Base-by-base conservation (phyloP, 257 asterid species). In the Echites panduratus region DNA sequence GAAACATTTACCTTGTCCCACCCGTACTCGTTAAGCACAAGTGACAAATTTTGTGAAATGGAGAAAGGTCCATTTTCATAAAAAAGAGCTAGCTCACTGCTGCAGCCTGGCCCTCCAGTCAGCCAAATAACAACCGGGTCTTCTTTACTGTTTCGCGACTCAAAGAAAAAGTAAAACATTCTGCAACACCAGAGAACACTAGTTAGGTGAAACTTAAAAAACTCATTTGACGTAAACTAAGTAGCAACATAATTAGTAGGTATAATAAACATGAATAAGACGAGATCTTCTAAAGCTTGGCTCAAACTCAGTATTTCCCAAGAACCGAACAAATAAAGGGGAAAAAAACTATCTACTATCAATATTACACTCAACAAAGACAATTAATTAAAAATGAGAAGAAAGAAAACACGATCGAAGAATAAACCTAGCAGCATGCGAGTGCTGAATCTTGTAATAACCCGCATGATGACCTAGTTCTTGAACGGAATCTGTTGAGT, bases 101-200 rank as follows among this genome's bases (percentile, higher is more conserved):
- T 88, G 82, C 98, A 92, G 58, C 98, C 98, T 74, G 98, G 98
- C 29, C 98, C 98, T 73, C 98, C 98, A 70, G 96, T 90, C 83
- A 92, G 82, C 98, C 98, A 92, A 83, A 92, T 92, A 70, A 90
- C 96, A 80, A 92, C 96, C 72, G 98, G 98, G 70, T 88, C 96
- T 27, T 79, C 78, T 70, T 78, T 76, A 85, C 89, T 84, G 76
- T 85, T 86, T 19, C 92, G 92, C n/a, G 98, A 92, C 79, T 92
- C 93, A 73, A 92, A 92, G 93, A 85, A 90, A 73, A 92, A 92
- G 84, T 92, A 92, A 72, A 92, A 92, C 94, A 92, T 82, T 87
- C 98, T 92, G 85, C 74, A 66, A 38, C 44, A 56, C 20, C 9
- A 26, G 17, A 54, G 8, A 43, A 47, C 2, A 35, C 13, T 38